Evolutionary conservation across 192 early-diverging fungal species (phyloP), one percentile per base, ranked within the genome.

Genomic region (Coemansia sp.): DNA sequence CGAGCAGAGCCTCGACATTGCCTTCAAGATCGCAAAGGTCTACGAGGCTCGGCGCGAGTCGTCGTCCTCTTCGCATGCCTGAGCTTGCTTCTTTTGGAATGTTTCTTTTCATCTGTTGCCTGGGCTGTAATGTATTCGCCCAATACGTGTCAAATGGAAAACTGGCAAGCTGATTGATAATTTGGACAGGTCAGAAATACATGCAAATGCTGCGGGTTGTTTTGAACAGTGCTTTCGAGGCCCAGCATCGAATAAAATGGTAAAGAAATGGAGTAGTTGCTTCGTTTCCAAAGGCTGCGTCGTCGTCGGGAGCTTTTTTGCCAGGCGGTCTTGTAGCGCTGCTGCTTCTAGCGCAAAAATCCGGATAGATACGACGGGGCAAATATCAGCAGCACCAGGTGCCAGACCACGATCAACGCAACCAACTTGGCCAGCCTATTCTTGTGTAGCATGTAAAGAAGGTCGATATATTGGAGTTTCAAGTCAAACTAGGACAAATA

Each of bases 1-100:
- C 84, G 91, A 96, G 77, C 97, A 99, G 68, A 91, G 91, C 30
- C 75, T 99, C 45, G 97, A 99, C 77, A 87, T 99, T 72, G 93
- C 95, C 6, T 98, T 97, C 77, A 84, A 91, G 81, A 95, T 99
- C 66, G 95, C 95, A 6, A 91, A 90, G 64, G 91, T 92, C 68
- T 94, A 88, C 76, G 84, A 89, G 72, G 75, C 81, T 50, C 70
- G 83, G 62, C 84, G 86, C 59, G 60, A 76, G 38, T 50, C 52
- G 15, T 54, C 50, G 3, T 53, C 52, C 17, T 30, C 52, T n/a
- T n/a, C n/a, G n/a, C n/a, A n/a, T n/a, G n/a, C n/a, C n/a, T n/a
- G n/a, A n/a, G n/a, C n/a, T n/a, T n/a, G n/a, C n/a, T n/a, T n/a
- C n/a, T n/a, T n/a, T n/a, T n/a, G n/a, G n/a, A n/a, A n/a, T n/a